These are phyloP conservation scores for Xylaria hypoxylon DNA, from an alignment of 2,329 filamentous ascomycete species.

Conservation along the genomic window DNA sequence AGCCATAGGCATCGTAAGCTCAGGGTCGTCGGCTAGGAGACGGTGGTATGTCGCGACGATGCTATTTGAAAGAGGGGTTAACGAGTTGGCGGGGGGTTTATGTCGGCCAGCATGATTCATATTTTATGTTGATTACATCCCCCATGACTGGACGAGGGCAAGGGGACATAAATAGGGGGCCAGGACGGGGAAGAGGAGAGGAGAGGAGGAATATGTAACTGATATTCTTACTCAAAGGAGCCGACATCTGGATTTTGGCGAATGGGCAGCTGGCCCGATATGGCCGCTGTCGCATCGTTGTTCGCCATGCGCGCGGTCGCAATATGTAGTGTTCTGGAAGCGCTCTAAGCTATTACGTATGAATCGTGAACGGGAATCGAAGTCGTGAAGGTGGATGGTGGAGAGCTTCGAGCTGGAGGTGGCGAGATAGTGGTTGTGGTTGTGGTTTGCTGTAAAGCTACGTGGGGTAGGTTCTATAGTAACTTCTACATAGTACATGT, in stretches of 20 bases:
- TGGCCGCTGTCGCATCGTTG: constrained; percentile 34
- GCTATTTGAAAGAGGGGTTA: constrained; percentile 48
- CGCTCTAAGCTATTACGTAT: neutral
- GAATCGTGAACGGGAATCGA: neutral
- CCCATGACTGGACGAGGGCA: neutral
- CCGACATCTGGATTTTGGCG: constrained; percentile 47
- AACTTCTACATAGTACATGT: too few relatives aligned
- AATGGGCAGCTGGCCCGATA: constrained; percentile 44
- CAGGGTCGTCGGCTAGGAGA: constrained; percentile 74
- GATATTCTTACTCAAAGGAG: constrained; percentile 49
- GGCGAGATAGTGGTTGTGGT: neutral
- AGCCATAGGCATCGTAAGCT: constrained; percentile 94
- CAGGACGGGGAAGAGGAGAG: neutral
- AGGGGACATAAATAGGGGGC: too few relatives aligned
- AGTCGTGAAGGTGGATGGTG: neutral
- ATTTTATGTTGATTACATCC: neutral
- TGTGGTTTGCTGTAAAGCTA: neutral
- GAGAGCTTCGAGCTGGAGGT: constrained; percentile 9
- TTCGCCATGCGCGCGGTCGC: constrained; percentile 36
- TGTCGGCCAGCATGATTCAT: too few relatives aligned
- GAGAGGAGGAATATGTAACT: neutral
- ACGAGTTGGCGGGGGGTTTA: constrained; percentile 4
- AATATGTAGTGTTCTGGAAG: neutral
- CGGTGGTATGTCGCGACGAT: constrained; percentile 67
- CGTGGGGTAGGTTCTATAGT: neutral